Evolutionary conservation across 2,329 filamentous ascomycete genomes (phyloP).

Genomic region (Rhytidhysteron rufulum): DNA sequence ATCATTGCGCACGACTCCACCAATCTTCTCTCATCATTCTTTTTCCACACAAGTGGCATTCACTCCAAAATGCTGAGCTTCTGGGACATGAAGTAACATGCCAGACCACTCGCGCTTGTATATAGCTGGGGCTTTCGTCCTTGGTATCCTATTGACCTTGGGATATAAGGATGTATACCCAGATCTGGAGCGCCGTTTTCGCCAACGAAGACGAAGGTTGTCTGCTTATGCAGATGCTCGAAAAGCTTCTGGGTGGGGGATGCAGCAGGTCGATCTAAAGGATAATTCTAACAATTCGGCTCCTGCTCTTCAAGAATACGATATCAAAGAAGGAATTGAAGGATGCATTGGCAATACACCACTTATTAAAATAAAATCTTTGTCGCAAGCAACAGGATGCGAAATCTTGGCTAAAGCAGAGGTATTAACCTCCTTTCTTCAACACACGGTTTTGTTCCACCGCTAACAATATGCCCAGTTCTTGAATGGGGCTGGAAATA

Average conservation of each 20-base stretch:
- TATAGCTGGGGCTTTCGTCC: constrained; percentile 67
- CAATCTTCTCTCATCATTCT: neutral
- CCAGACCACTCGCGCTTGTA: constrained; percentile 47
- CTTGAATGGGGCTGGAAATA: constrained; percentile 89
- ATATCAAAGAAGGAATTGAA: constrained; percentile 75
- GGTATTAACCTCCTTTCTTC: constrained; percentile 31
- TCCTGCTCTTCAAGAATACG: constrained; percentile 7
- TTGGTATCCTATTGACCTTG: constrained; percentile 71
- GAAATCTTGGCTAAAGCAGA: constrained; percentile 92
- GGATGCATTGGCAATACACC: constrained; percentile 92
- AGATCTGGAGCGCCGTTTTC: constrained; percentile 65
- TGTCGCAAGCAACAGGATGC: constrained; percentile 83
- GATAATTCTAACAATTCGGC: neutral
- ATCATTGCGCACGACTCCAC: neutral
- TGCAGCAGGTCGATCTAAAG: neutral
- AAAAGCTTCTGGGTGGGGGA: constrained; percentile 10
- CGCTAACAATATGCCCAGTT: constrained; percentile 49
- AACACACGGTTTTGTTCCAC: neutral
- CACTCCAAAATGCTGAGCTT: too few species aligned
- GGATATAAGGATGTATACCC: constrained; percentile 78
- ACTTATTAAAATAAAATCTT: constrained; percentile 76
- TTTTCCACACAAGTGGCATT: too few species aligned
- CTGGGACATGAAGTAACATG: too few species aligned
- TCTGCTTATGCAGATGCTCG: constrained; percentile 16
- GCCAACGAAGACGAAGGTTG: constrained; percentile 25